Percentiles rank a stretch among this genome's conserved stretches.
Evolutionary conservation across 2,329 filamentous ascomycete species (phyloP).

Genomic region (Podosphaera xanthii): DNA sequence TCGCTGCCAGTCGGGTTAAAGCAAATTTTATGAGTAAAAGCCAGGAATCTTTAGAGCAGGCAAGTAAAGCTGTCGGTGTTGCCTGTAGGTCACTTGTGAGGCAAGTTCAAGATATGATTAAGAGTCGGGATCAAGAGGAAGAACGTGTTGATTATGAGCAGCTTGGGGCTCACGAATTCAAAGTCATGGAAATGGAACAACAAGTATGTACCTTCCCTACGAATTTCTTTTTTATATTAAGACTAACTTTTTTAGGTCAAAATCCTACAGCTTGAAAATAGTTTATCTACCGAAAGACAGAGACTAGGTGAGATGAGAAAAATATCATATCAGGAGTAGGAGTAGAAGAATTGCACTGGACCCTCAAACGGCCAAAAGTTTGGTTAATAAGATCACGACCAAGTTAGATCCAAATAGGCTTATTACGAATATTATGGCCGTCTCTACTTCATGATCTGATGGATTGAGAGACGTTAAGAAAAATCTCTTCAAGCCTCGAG

Average conservation of each 20-base stretch:
- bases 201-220: slow-evolving; percentile 39
- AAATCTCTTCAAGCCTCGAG: too few relatives aligned
- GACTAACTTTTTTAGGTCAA: slow-evolving; percentile 43
- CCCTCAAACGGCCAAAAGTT: too few relatives aligned
- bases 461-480: too few relatives aligned
- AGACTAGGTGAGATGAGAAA: slow-evolving; percentile 80
- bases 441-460: too few relatives aligned
- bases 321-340: slow-evolving; percentile 16
- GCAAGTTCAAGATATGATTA: slow-evolving; percentile 88
- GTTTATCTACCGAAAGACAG: slow-evolving; percentile 53
- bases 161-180: slow-evolving; percentile 86
- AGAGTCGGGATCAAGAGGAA: slow-evolving; percentile 60
- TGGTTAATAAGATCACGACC: too few relatives aligned
- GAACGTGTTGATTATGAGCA: slow-evolving; percentile 73
- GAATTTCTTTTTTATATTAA: not conserved
- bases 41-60: slow-evolving; percentile 74
- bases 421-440: too few relatives aligned
- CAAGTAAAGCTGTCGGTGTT: slow-evolving; percentile 75
- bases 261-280: slow-evolving; percentile 86
- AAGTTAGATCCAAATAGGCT: too few relatives aligned
- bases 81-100: slow-evolving; percentile 74
- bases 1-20: slow-evolving; percentile 88
- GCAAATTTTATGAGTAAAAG: slow-evolving; percentile 95
- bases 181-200: slow-evolving; percentile 97
- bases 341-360: slow-evolving; percentile 2